Evolutionary conservation across 2,329 filamentous ascomycete species (phyloP).

Genomic region (Juglanconis juglandina): DNA sequence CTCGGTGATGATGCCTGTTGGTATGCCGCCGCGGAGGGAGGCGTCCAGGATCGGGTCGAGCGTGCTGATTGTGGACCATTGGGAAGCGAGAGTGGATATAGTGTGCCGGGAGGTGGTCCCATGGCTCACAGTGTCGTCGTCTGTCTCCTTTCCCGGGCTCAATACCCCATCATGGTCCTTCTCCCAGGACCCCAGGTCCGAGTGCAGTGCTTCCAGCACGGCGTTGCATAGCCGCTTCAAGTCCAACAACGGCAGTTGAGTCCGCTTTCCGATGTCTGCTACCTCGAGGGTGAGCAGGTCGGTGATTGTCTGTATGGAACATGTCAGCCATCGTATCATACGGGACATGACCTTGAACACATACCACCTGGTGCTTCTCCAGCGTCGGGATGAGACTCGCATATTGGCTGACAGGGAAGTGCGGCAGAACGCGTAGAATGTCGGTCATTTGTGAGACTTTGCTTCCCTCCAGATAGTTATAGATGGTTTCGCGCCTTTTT

Average conservation of each 20-base stretch:
- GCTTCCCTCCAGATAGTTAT: too few species aligned
- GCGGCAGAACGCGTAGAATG: conserved; percentile 76
- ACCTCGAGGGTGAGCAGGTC: conserved; percentile 84
- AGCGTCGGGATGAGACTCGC: conserved; percentile 73
- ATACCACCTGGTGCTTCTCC: conserved; percentile 65
- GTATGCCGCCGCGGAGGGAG: conserved; percentile 73
- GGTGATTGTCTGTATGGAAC: conserved; percentile 53
- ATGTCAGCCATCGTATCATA: neutral
- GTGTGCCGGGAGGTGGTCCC: conserved; percentile 31
- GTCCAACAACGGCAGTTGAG: conserved; percentile 75
- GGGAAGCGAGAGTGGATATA: conserved; percentile 30
- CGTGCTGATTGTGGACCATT: conserved; percentile 68
- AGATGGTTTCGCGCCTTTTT: too few species aligned
- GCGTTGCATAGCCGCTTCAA: conserved; percentile 69
- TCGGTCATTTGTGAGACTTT: conserved; percentile 64
- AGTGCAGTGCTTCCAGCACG: conserved; percentile 64
- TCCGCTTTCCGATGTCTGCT: conserved; percentile 79
- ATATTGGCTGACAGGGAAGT: conserved; percentile 70
- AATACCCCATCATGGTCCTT: conserved; percentile 18
- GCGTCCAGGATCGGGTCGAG: conserved; percentile 70
- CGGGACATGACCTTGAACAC: neutral
- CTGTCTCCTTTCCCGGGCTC: conserved; percentile 6
- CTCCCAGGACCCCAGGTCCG: conserved; percentile 46
- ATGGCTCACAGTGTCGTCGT: conserved; percentile 13
- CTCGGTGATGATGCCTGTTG: conserved; percentile 78